Evolutionary conservation across 805 yeast species (phyloP).

Genomic region (Candida loeiensis): DNA sequence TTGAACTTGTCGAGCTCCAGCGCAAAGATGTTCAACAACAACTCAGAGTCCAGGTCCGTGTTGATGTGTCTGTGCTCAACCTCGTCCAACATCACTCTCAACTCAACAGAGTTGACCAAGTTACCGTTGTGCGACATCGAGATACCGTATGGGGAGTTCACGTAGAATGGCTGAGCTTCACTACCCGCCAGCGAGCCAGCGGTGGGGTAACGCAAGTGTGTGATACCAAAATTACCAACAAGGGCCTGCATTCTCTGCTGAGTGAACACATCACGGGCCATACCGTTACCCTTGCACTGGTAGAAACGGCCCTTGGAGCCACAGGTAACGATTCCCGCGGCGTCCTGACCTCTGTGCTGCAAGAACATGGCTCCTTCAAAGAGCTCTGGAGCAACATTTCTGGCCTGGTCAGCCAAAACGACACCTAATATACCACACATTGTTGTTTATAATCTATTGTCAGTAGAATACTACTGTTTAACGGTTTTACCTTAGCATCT

Average conservation of each 20-base stretch:
- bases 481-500: constrained; percentile 3
- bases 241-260: constrained; percentile 71
- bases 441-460: background rate
- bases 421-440: constrained; percentile 98
- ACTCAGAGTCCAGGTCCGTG: constrained; percentile 94
- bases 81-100: constrained; percentile 80
- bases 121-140: constrained; percentile 92
- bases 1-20: constrained; percentile 86
- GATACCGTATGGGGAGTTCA: constrained; percentile 94
- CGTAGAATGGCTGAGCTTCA: constrained; percentile 98
- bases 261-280: constrained; percentile 97
- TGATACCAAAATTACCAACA: constrained; percentile 92
- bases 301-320: constrained; percentile 90
- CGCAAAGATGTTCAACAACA: constrained; percentile 85
- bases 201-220: constrained; percentile 93
- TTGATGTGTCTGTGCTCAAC: constrained; percentile 95
- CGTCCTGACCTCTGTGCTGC: constrained; percentile 98
- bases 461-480: constrained; percentile 1
- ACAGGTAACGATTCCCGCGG: constrained; percentile 98
- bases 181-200: constrained; percentile 95
- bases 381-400: constrained; percentile 80
- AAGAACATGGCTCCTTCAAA: constrained; percentile 89
- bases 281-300: constrained; percentile 98
- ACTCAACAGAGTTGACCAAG: constrained; percentile 78
- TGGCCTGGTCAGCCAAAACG: constrained; percentile 69